Conservation (phyloP, 345 rosid species). For the Kernera saxatilis region DNA sequence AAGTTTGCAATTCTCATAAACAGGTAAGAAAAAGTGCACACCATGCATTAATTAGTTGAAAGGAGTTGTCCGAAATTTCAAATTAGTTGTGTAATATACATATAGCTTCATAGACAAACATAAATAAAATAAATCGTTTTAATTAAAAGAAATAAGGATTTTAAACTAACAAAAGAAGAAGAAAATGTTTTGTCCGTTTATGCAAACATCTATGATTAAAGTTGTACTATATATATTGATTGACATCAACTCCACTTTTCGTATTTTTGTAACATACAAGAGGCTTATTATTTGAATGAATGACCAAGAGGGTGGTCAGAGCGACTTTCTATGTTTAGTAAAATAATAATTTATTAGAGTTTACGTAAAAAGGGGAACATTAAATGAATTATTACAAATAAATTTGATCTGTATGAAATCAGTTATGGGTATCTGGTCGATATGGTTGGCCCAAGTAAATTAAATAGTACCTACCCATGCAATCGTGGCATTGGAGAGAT, state of each 20-base stretch:
- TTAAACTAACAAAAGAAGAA: not conserved
- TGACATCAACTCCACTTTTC: conserved; percentile 10
- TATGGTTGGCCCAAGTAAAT: conserved; percentile 30
- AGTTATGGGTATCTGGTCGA: conserved; percentile 10
- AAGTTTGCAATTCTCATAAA: not conserved
- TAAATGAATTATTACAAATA: conserved; percentile 4
- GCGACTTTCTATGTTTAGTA: conserved; percentile 15
- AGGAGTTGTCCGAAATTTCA: conserved; percentile 10
- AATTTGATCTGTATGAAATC: not conserved
- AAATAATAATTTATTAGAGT: not conserved
- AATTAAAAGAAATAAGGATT: not conserved
- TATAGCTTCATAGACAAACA: not conserved
- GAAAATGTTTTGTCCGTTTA: not conserved
- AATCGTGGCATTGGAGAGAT: conserved; percentile 15
- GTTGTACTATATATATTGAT: not conserved
- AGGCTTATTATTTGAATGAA: conserved; percentile 16
- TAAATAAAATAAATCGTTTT: not conserved
- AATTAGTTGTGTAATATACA: not conserved
- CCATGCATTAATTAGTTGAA: conserved; percentile 14
- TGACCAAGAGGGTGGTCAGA: conserved; percentile 14
- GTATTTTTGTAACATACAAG: conserved; percentile 12
- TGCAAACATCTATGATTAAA: not conserved
- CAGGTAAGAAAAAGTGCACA: conserved; percentile 6
- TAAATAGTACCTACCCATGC: conserved; percentile 16
- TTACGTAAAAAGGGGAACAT: conserved; percentile 10